A percentile compares a stretch with the other conserved stretches of the same genome.
Evolutionary conservation across 768 basidiomycete genomes (phyloP).

Genomic region (Xanthoconium purpureum): DNA sequence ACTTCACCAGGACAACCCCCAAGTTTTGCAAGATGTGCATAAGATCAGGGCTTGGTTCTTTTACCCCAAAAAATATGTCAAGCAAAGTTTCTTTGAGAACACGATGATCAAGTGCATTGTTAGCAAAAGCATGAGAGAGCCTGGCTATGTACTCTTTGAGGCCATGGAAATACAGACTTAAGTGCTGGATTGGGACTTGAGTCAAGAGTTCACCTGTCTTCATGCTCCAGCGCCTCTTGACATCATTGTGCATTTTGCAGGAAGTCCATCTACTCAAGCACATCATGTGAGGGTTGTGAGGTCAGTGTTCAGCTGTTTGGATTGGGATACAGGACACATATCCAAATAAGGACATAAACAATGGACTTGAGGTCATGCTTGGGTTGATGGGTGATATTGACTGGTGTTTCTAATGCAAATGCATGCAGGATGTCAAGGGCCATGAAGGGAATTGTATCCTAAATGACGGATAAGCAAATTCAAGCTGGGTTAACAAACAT

Average conservation of each 20-base stretch:
- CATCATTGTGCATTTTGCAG: not conserved
- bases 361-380: conserved; percentile 3
- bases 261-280: not conserved
- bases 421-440: not conserved
- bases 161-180: not conserved
- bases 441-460: not conserved
- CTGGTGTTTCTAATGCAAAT: not conserved
- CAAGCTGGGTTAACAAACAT: too few relatives aligned
- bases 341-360: conserved; percentile 1
- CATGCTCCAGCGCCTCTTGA: not conserved
- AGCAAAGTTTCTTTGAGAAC: not conserved
- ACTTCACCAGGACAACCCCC: not conserved
- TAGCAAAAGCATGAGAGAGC: not conserved
- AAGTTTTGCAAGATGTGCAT: not conserved
- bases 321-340: not conserved
- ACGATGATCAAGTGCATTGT: not conserved
- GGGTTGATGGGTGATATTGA: not conserved
- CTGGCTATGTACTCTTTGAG: not conserved
- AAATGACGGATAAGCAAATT: not conserved
- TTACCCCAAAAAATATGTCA: not conserved
- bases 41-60: not conserved
- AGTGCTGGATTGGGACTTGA: not conserved
- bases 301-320: not conserved
- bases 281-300: not conserved
- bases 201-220: not conserved